These are phyloP conservation scores for Fistulinella cinereoalba DNA, from an alignment of 1,284 basidiomycete genomes.

Conservation along the genomic window DNA sequence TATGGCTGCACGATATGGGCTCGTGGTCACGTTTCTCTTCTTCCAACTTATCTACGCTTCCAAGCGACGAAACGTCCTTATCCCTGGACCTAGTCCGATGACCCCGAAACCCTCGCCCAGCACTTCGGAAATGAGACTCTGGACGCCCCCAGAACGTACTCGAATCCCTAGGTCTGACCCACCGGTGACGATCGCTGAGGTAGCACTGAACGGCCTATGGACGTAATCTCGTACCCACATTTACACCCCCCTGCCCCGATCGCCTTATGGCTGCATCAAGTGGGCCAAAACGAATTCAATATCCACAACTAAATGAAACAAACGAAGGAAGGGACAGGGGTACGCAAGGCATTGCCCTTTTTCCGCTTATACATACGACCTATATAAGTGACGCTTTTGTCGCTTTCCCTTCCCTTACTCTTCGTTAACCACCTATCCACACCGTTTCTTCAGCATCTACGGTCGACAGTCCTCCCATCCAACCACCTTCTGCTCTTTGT, in stretches of 20 bases:
- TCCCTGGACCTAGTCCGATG: not conserved
- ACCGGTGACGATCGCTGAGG: conserved; percentile 2
- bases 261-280: conserved; percentile 9
- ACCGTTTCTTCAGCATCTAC: not conserved
- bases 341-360: conserved; percentile 9
- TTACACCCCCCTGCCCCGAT: conserved; percentile 20
- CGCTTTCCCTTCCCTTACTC: not conserved
- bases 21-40: conserved; percentile 10
- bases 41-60: conserved; percentile 13
- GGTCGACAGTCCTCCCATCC: not conserved
- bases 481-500: not conserved
- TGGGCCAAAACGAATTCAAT: not conserved
- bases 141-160: not conserved
- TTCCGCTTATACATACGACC: conserved; percentile 3
- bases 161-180: not conserved
- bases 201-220: conserved; percentile 1
- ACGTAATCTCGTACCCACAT: conserved; percentile 19
- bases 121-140: not conserved
- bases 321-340: conserved; percentile 1
- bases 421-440: conserved; percentile 3
- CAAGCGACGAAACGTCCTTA: not conserved
- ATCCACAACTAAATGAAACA: conserved; percentile 6
- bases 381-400: conserved; percentile 13
- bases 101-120: conserved; percentile 3
- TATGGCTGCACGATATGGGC: conserved; percentile 12